Evolutionary conservation across 257 asterid species (phyloP), one percentile per base, ranked within the genome.

Genomic region (Jasminum sambac): DNA sequence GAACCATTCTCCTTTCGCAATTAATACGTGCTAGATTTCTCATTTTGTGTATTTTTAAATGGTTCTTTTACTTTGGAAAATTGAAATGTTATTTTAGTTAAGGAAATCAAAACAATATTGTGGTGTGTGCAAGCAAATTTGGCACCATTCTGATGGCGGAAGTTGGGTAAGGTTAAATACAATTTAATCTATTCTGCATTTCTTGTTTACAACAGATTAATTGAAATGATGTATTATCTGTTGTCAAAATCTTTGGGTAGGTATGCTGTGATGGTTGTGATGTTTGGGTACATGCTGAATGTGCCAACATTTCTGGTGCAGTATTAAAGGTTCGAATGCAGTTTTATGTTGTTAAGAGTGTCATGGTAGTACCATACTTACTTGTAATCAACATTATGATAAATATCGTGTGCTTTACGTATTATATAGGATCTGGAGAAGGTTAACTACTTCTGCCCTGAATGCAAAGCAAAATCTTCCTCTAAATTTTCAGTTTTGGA

Each of bases 61-160:
- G 30, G 36, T 17, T 63, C 30, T 63, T 62, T 84, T 43, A 80
- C 67, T 46, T 70, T 40, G 19, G 42, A 46, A 72, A 37, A 11
- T 76, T 72, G 72, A 52, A 38, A 68, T 77, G 16, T 79, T 75
- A 77, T 70, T 41, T 71, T 74, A 95, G 98, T 79, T 91, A 26
- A 83, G 92, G 77, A 87, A 85, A 68, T 87, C 95, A 39, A 89
- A 84, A 85, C 99, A 91, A 76, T 85, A 77, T 69, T 95, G 99
- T 80, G 97, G 97, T 61, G 80, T 91, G 76, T 95, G 99, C 90
- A 81, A 89, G 83, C 70, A 84, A 72, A 87, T 91, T 77, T 91
- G 98, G 98, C 93, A 95, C 70, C 96, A 86, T 69, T 87, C 97
- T 64, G 99, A 95, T 77, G 99, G 98, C 74, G 96, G 98, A 76